phyloP scores from a whole-genome alignment of 306 rosid species.

The Astragalus membranaceus region DNA sequence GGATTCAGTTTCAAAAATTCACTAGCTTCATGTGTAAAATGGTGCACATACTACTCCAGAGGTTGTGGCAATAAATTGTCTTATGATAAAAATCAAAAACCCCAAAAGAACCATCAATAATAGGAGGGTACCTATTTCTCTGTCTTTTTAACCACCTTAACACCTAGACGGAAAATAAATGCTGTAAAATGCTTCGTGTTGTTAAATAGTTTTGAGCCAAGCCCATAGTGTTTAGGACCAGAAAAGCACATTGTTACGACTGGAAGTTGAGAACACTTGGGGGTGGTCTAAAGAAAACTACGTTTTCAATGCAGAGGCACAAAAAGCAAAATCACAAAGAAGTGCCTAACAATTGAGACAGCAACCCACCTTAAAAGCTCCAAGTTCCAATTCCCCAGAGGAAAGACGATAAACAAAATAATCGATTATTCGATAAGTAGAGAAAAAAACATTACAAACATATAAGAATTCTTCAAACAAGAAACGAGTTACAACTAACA shows the following conservation, averaged over 20 bases:
- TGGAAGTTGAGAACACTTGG: not conserved
- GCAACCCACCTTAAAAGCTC: not conserved
- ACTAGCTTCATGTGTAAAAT: not conserved
- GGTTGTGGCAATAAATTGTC: not conserved
- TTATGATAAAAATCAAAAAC: not conserved
- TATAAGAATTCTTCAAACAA: not conserved
- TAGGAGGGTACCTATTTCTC: constrained; percentile 1
- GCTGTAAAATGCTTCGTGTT: not conserved
- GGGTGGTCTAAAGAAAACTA: not conserved
- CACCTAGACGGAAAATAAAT: not conserved
- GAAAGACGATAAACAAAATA: not conserved
- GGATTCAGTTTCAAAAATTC: not conserved
- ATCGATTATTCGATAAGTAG: not conserved
- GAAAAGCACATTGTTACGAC: not conserved
- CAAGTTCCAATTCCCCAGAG: not conserved
- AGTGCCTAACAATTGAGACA: not conserved
- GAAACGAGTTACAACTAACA: not conserved
- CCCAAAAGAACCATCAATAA: not conserved
- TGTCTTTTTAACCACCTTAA: not conserved
- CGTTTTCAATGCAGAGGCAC: not conserved
- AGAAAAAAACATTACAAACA: not conserved
- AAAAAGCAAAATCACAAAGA: not conserved
- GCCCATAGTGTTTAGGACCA: not conserved
- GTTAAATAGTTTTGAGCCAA: not conserved
- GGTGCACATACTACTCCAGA: not conserved